Percentiles rank a stretch among this genome's conserved stretches.
Evolutionary conservation across 306 rosid species (phyloP).

Genomic region (Cotoneaster glaucophyllus): DNA sequence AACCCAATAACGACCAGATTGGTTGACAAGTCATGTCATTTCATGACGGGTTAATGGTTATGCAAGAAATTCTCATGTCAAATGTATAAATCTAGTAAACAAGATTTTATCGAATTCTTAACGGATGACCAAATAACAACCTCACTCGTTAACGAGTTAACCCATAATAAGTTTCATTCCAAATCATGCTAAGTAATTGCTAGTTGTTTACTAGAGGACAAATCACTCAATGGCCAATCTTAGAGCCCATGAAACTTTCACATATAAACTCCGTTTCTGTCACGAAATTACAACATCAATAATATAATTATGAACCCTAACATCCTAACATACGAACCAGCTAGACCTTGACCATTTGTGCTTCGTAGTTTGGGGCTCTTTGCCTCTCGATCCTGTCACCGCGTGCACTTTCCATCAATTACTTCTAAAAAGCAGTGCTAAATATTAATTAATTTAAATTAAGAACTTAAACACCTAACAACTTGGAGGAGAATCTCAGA

Average conservation of each 20-base stretch:
- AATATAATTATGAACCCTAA: not conserved
- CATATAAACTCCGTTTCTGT: conserved; percentile 16
- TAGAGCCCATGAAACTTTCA: conserved; percentile 9
- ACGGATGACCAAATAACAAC: rapidly evolving
- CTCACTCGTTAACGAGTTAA: too few relatives aligned
- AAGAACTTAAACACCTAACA: not conserved
- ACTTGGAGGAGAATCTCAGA: not conserved
- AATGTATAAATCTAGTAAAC: too few relatives aligned
- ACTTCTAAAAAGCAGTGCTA: not conserved
- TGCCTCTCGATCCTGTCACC: conserved; percentile 20
- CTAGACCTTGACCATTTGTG: conserved; percentile 24
- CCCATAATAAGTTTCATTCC: not conserved
- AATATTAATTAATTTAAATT: not conserved
- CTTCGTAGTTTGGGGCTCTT: conserved; percentile 25
- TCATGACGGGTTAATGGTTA: too few relatives aligned
- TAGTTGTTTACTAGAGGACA: not conserved
- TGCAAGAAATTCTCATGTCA: too few relatives aligned
- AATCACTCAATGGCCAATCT: not conserved
- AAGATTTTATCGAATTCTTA: too few relatives aligned
- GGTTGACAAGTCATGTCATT: too few relatives aligned
- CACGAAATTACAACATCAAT: conserved; percentile 3
- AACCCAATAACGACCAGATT: too few relatives aligned
- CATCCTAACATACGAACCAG: not conserved
- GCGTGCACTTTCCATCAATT: conserved; percentile 33
- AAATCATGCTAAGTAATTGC: too few relatives aligned